phyloP scores from a whole-genome alignment of 2,329 filamentous ascomycete species.

The Ceratocystis ficicola region DNA sequence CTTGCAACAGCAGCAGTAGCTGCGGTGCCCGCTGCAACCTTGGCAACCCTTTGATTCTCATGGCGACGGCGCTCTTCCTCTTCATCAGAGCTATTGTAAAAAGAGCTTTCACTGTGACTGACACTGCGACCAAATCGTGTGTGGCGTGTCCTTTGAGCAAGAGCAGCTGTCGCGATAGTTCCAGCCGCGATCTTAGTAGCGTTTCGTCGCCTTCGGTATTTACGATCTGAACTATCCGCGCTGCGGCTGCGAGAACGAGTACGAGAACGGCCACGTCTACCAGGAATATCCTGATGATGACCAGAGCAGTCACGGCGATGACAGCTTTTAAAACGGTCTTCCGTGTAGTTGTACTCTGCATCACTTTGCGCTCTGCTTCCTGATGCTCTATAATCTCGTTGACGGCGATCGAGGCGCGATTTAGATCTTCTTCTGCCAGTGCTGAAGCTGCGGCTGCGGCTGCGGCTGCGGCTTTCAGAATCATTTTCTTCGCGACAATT shows the following conservation, averaged over 20 bases:
- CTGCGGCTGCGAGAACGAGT: constrained; percentile 31
- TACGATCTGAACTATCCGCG: not conserved
- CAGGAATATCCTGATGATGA: not conserved
- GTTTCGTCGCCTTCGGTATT: constrained; percentile 28
- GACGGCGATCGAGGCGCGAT: not conserved
- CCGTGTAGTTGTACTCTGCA: not conserved
- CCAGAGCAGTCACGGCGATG: not conserved
- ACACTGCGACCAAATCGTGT: constrained; percentile 37
- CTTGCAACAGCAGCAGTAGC: constrained; percentile 47
- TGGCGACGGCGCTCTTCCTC: constrained; percentile 4
- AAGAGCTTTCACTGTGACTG: constrained; percentile 27
- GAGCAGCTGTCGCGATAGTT: constrained; percentile 34
- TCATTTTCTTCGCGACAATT: constrained; percentile 49
- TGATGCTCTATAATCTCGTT: not conserved
- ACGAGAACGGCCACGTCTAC: not conserved
- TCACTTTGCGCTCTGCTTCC: not conserved
- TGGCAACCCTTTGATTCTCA: constrained; percentile 36
- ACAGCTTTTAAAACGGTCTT: not conserved
- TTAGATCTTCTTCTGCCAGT: constrained; percentile 29
- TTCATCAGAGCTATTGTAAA: not conserved
- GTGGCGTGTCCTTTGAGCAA: constrained; percentile 34
- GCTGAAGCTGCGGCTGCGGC: constrained; percentile 46
- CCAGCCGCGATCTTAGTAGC: constrained; percentile 45
- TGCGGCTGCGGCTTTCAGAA: constrained; percentile 38
- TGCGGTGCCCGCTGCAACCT: constrained; percentile 46